These are phyloP conservation scores for Thermoascus crustaceus DNA, from an alignment of 2,329 filamentous ascomycete species.

Conservation along the genomic window DNA sequence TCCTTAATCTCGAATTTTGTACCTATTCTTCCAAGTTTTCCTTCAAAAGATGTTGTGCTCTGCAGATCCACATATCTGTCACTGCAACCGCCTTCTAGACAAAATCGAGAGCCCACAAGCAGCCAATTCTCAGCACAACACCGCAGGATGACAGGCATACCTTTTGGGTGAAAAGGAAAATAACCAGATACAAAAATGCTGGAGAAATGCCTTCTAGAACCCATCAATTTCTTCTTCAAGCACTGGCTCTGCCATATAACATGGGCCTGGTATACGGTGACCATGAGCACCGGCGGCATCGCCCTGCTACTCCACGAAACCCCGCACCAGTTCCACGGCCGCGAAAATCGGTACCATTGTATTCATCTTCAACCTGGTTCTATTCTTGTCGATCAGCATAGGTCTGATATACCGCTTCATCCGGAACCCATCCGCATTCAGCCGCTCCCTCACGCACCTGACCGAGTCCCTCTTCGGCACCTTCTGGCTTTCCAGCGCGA, in stretches of 20 bases:
- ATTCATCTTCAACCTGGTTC: constrained; percentile 56
- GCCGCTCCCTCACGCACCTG: constrained; percentile 49
- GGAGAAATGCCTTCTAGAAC: not conserved
- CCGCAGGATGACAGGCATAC: no score
- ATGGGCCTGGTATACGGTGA: constrained; percentile 62
- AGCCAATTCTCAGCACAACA: no score
- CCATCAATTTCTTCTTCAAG: constrained; percentile 4
- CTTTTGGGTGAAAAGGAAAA: no score
- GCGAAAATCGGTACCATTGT: constrained; percentile 55
- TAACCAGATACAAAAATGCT: no score
- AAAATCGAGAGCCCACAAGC: no score
- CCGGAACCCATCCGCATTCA: constrained; percentile 42
- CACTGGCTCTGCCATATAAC: constrained; percentile 41
- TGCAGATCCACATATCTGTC: no score
- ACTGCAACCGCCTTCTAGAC: no score
- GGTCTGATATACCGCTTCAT: constrained; percentile 52
- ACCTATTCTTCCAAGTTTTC: no score
- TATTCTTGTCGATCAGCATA: constrained; percentile 50
- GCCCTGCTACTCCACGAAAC: constrained; percentile 50
- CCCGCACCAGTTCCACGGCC: constrained; percentile 55
- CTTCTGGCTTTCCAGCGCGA: constrained; percentile 56
- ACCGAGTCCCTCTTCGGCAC: constrained; percentile 61
- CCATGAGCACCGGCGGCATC: constrained; percentile 66
- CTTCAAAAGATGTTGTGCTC: no score
- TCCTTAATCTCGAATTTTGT: no score